Conservation (phyloP, 2,329 filamentous ascomycete genomes). For the Scortechinia acanthostroma region DNA sequence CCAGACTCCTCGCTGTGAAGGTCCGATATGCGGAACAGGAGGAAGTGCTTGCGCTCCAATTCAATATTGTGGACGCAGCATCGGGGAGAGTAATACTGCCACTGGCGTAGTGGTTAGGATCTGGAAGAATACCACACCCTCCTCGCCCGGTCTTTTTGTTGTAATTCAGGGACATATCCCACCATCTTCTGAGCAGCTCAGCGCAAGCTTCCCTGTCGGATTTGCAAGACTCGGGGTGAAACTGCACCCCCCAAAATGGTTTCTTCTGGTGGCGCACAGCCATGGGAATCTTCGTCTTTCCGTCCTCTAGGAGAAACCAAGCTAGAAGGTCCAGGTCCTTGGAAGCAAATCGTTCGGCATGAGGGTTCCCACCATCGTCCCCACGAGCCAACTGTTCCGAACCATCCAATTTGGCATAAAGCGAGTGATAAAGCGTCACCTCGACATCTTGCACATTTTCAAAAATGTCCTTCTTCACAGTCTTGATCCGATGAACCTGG, state of each 20-base stretch:
- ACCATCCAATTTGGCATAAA: neutral
- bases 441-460: neutral
- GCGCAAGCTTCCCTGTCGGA: neutral
- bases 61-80: neutral
- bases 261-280: neutral
- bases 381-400: neutral
- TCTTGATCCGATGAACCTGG: constrained; percentile 1
- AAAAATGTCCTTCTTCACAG: neutral
- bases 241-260: constrained; percentile 1
- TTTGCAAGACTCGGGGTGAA: constrained; percentile 2
- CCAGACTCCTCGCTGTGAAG: neutral
- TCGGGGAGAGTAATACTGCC: neutral
- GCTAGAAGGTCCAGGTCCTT: neutral
- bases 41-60: neutral
- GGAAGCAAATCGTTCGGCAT: neutral
- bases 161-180: neutral
- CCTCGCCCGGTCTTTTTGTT: neutral
- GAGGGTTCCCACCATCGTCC: no score
- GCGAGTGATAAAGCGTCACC: neutral
- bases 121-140: neutral
- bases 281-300: neutral
- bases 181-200: neutral
- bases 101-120: neutral
- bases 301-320: neutral
- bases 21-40: neutral